Evolutionary conservation across 176 grass and related monocot species (phyloP).

Genomic region (Cenchrus fungigraminus): DNA sequence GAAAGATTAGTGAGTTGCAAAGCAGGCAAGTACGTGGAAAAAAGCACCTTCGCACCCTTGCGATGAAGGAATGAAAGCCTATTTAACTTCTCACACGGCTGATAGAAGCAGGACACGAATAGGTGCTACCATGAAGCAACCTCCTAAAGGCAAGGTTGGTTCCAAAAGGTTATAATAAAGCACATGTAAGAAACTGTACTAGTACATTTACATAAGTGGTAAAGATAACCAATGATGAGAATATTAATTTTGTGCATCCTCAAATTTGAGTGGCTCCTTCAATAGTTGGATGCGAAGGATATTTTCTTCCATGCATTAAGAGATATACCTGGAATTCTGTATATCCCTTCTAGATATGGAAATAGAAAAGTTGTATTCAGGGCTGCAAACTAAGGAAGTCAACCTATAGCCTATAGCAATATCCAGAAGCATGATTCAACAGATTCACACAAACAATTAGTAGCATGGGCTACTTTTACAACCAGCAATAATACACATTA

Average conservation of each 20-base stretch:
- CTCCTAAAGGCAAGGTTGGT: not conserved
- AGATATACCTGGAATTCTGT: not conserved
- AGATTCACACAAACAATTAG: not conserved
- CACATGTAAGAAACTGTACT: not conserved
- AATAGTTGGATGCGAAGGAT: not conserved
- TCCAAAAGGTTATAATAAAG: not conserved
- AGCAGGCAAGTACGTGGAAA: not conserved
- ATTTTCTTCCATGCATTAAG: not conserved
- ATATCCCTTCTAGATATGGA: not conserved
- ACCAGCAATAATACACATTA: not conserved
- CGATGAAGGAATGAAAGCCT: too few relatives aligned
- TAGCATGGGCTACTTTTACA: not conserved
- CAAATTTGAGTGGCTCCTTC: not conserved
- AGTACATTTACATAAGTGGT: too few relatives aligned
- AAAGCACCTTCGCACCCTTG: too few relatives aligned
- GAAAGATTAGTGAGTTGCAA: not conserved
- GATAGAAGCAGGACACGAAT: too few relatives aligned
- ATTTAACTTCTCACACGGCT: too few relatives aligned
- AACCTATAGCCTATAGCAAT: not conserved
- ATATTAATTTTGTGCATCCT: not conserved
- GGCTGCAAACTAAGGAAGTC: not conserved
- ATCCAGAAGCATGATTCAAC: not conserved
- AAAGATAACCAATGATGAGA: too few relatives aligned
- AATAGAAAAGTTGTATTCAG: not conserved
- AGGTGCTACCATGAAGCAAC: too few relatives aligned